Percentiles rank a stretch among this genome's conserved stretches.
phyloP scores from a whole-genome alignment of 139 green algal genomes.

The Penium margaritaceum region DNA sequence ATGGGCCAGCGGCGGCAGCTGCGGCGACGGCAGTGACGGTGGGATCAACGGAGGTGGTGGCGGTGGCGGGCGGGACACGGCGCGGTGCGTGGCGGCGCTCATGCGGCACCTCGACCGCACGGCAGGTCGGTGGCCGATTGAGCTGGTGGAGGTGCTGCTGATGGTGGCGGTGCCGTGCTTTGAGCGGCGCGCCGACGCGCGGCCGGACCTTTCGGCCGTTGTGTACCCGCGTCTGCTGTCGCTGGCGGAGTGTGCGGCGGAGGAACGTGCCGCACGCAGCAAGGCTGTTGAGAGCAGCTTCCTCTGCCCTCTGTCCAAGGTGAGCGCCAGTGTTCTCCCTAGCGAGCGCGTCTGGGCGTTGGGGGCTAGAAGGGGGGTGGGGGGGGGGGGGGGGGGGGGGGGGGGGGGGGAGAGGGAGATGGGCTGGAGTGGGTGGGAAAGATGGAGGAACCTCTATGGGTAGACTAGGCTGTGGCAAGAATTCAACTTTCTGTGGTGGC shows the following conservation, averaged over 20 bases:
- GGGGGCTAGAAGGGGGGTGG: too few species aligned
- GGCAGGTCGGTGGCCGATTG: conserved; percentile 2
- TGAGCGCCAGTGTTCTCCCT: too few species aligned
- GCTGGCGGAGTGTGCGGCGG: not conserved
- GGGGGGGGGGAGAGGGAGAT: too few species aligned
- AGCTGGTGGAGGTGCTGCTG: not conserved
- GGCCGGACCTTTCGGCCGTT: not conserved
- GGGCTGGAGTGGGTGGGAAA: too few species aligned
- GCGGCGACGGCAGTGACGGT: not conserved
- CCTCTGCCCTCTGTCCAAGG: conserved; percentile 3
- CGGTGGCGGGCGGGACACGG: not conserved
- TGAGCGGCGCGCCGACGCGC: not conserved
- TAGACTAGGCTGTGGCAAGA: too few species aligned
- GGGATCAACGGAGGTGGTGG: not conserved
- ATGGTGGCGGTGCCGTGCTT: not conserved
- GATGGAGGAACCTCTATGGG: too few species aligned
- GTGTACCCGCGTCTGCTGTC: not conserved
- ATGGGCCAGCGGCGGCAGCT: not conserved
- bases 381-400: too few species aligned
- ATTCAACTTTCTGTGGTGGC: too few species aligned
- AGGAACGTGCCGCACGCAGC: not conserved
- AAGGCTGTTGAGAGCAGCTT: not conserved
- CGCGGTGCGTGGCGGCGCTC: not conserved
- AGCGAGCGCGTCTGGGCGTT: too few species aligned
- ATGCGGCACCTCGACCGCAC: conserved; percentile 1